Percentiles rank a stretch among this genome's conserved stretches.
phyloP scores from a whole-genome alignment of 495 filamentous ascomycete genomes.

The Daldinia decipiens region DNA sequence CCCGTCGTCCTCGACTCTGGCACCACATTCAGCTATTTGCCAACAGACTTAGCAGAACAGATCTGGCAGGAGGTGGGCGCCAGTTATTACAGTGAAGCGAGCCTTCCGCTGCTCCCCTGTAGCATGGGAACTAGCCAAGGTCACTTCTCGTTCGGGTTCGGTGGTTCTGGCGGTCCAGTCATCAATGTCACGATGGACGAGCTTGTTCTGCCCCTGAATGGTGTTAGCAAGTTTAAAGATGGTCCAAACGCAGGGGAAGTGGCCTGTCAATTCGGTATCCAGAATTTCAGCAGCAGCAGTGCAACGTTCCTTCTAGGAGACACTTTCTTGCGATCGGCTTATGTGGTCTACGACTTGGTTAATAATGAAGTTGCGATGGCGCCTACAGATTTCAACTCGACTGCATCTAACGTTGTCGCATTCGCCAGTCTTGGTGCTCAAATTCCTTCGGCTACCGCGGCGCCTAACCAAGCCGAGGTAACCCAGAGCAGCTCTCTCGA shows the following conservation, averaged over 20 bases:
- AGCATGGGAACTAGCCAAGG: constrained; percentile 66
- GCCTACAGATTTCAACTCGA: constrained; percentile 86
- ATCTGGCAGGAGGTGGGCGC: constrained; percentile 79
- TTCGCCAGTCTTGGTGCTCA: constrained; percentile 60
- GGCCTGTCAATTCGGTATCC: constrained; percentile 80
- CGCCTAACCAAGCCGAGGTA: constrained; percentile 54
- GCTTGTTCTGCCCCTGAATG: constrained; percentile 71
- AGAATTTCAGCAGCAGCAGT: constrained; percentile 67
- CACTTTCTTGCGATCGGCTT: constrained; percentile 91
- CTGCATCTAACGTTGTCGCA: constrained; percentile 62
- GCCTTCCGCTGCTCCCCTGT: constrained; percentile 77
- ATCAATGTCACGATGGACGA: constrained; percentile 83
- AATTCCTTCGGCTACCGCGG: constrained; percentile 61
- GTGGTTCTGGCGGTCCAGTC: constrained; percentile 64
- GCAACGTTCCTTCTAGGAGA: constrained; percentile 83
- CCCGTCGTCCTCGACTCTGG: constrained; percentile 89
- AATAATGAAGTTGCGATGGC: constrained; percentile 91
- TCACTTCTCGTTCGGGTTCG: constrained; percentile 78
- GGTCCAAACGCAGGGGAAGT: constrained; percentile 64
- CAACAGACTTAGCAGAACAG: constrained; percentile 69
- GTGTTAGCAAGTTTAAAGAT: constrained; percentile 50
- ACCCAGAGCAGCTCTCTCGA: constrained; percentile 46
- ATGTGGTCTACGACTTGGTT: constrained; percentile 91
- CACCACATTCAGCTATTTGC: constrained; percentile 85
- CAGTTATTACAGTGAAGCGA: constrained; percentile 55